Base-by-base conservation (phyloP, 2,329 filamentous ascomycete species). In the Hymenoscyphus scutula region DNA sequence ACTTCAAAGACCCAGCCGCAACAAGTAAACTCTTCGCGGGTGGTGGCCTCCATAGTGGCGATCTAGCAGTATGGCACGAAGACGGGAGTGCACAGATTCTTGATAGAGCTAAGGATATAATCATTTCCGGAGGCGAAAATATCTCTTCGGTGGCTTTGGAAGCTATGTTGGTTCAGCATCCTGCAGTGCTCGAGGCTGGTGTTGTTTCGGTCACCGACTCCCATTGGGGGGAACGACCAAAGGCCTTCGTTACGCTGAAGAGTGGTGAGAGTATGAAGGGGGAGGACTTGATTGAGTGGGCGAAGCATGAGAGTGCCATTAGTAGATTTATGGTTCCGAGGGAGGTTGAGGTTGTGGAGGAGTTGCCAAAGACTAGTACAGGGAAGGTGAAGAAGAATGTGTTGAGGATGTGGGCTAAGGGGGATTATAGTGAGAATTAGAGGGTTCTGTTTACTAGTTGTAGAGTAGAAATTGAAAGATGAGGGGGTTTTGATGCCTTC, bases 321-420 rank as follows among this genome's bases (percentile, higher is more conserved):
- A 93, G 90, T 77, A 87, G 87, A 67, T 99, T 97, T 74, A 98
- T 98, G 95, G 88, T 89, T 15, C 86, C 86, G 29, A 76, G 82
- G 48, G 86, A 89, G 73, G 84, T 88, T 0, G 91, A 96, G 75
- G 80, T 98, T 53, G 85, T 99, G n/a, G 69, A 79, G 5, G 93
- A 97, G 76, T 80, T 99, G 67, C 95, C 95, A 10, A 99, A 99
- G 84, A 99, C 95, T 30, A 95, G 90, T 76, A 99, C 95, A 0
- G 95, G 95, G 2, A 99, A 99, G 82, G 83, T 98, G 64, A 89
- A 92, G 83, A 99, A 99, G 85, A 98, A 97, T 72, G 85, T 96
- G 6, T 76, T 99, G 61, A 81, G 95, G 64, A 89, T 91, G 69
- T 73, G 71, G 71, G 69, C 69, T 45, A 69, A 66, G 64, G 70